Evolutionary conservation across 108 stramenopile genomes (phyloP), one percentile per base, ranked within the genome.

Genomic region (Hondaea fermentalgiana): DNA sequence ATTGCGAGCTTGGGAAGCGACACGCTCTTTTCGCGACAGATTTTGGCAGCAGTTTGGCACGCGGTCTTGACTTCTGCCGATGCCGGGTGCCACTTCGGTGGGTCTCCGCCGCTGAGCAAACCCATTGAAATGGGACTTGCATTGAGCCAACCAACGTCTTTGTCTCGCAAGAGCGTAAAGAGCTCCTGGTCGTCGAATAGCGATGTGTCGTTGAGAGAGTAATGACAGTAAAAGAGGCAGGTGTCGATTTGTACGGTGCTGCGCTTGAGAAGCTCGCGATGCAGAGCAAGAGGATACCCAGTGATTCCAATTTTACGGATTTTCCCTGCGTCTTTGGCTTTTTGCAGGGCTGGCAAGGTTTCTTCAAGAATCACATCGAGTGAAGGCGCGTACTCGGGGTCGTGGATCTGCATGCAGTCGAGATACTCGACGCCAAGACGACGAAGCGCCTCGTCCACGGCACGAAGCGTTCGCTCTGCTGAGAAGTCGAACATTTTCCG

Each of bases 61-160:
- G 96, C 96, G 21, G 91, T 69, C 89, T 95, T 94, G 49, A 97
- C 64, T 58, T 88, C 91, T 5, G 44, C 44, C 49, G 91, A 89
- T 4, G 97, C 97, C 5, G 97, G 97, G 93, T 97, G 97, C 97
- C 97, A 97, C 35, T 53, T 72, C 44, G 88, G 88, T 42, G 95
- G 95, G 60, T 88, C 92, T 57, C 87, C 87, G 43, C 88, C 45
- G 21, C 95, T 96, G 69, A 97, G 92, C 12, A 97, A 93, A 58
- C 96, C 96, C 97, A 97, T 97, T 49, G 95, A 96, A 3, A 97
- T 88, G 1, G 97, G 96, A 29, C 96, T 96, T 5, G 97, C 97
- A 42, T 95, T 94, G 89, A 96, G 89, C 28, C 96, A 89, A 21
- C 89, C 89, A 28, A 96, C 91, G 4, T 59, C 57, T 17, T 92